Evolutionary conservation across 1,284 basidiomycete species (phyloP).

Genomic region (Ustilago curta): DNA sequence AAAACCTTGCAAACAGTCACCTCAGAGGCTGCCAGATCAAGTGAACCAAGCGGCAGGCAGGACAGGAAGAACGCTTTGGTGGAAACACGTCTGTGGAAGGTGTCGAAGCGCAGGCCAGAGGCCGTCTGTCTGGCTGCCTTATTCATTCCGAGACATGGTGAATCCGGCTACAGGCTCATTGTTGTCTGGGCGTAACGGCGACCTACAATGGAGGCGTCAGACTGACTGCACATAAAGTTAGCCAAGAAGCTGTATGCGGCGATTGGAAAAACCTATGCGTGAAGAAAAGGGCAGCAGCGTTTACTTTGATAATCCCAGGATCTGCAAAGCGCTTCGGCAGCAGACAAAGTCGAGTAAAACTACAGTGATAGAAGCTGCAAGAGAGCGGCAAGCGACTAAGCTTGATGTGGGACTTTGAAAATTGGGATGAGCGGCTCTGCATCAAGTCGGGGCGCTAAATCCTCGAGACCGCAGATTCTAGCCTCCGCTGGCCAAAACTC

Average conservation of each 20-base stretch:
- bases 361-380: neutral
- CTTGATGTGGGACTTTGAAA: neutral
- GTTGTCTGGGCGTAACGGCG: constrained; percentile 13
- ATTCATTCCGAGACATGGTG: constrained; percentile 9
- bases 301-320: constrained; percentile 16
- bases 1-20: neutral
- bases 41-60: neutral
- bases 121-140: constrained; percentile 1
- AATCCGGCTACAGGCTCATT: constrained; percentile 10
- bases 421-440: neutral
- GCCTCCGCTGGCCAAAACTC: constrained; percentile 9
- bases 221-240: constrained; percentile 3
- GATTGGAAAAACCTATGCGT: neutral
- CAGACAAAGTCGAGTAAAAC: constrained; percentile 3
- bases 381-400: constrained; percentile 13
- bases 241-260: constrained; percentile 11
- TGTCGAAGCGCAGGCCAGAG: neutral
- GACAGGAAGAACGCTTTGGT: neutral
- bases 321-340: constrained; percentile 20
- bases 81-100: constrained; percentile 10
- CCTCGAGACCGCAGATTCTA: neutral
- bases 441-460: constrained; percentile 13
- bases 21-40: neutral
- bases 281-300: neutral
- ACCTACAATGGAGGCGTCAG: constrained; percentile 8